Conservation (phyloP, 805 yeast species). For the Candida stauntonica region DNA sequence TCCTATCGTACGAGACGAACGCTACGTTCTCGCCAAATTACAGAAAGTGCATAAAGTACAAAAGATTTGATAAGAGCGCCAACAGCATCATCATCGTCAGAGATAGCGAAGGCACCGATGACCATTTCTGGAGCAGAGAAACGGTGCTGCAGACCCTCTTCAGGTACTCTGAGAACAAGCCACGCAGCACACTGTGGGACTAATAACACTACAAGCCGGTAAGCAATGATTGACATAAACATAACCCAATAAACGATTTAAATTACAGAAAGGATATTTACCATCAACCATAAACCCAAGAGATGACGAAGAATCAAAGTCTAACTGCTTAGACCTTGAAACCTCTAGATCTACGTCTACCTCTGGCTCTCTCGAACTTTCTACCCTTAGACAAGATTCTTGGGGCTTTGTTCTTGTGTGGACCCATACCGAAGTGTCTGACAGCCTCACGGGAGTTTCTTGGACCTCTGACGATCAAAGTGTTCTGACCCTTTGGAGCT, state of each 20-base stretch:
- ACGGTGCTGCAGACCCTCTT: slow-evolving; percentile 8
- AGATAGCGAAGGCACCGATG: slow-evolving; percentile 7
- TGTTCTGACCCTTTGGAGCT: slow-evolving; percentile 99
- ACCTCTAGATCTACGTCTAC: slow-evolving; percentile 99
- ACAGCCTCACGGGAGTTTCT: slow-evolving; percentile 99
- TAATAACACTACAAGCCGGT: slow-evolving; percentile 4
- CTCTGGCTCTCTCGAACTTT: slow-evolving; percentile 99
- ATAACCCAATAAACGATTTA: slow-evolving; percentile 16
- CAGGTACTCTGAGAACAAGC: slow-evolving; percentile 1
- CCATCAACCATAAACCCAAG: slow-evolving; percentile 6
- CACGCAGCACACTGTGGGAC: slow-evolving; percentile 1
- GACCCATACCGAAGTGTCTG: slow-evolving; percentile 99
- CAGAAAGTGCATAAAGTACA: slow-evolving; percentile 10
- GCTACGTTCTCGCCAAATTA: slow-evolving; percentile 16
- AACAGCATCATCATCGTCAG: not conserved
- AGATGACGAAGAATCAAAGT: not conserved
- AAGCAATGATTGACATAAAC: slow-evolving; percentile 19
- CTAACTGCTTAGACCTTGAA: slow-evolving; percentile 89
- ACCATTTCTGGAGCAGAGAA: slow-evolving; percentile 22
- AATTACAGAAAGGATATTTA: slow-evolving; percentile 15
- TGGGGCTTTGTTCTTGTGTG: slow-evolving; percentile 99
- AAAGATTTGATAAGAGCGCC: not conserved
- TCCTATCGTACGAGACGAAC: slow-evolving; percentile 15
- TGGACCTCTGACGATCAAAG: slow-evolving; percentile 97
- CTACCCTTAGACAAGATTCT: slow-evolving; percentile 96